A percentile compares a stretch with the other conserved stretches of the same genome.
Conservation (phyloP, 2,329 filamentous ascomycete species). For the Aspergillus viridinutans region DNA sequence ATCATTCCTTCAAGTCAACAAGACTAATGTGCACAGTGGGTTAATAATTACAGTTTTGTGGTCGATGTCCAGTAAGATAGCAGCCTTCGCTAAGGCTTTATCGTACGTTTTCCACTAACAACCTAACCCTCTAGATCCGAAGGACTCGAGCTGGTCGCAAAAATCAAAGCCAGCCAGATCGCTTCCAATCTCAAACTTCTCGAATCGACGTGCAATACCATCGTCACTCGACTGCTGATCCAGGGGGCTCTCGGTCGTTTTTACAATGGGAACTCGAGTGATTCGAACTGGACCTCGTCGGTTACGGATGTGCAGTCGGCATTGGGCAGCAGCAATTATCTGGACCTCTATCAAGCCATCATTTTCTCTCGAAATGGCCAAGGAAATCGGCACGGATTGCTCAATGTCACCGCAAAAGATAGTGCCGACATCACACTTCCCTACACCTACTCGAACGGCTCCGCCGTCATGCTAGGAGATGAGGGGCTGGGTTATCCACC, state of each 20-base stretch:
- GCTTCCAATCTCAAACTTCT: conserved; percentile 74
- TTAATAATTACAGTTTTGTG: conserved; percentile 60
- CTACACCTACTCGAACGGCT: conserved; percentile 55
- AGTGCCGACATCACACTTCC: conserved; percentile 53
- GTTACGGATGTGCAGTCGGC: conserved; percentile 66
- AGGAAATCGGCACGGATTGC: conserved; percentile 52
- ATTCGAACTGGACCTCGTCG: conserved; percentile 59
- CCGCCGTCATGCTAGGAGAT: conserved; percentile 58
- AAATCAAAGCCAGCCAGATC: conserved; percentile 79
- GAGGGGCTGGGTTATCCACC: conserved; percentile 64
- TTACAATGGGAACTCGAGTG: conserved; percentile 49
- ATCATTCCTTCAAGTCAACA: neutral
- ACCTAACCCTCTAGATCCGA: conserved; percentile 40
- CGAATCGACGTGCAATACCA: conserved; percentile 67
- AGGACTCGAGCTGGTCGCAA: conserved; percentile 72
- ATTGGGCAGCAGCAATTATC: conserved; percentile 55
- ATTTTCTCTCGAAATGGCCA: conserved; percentile 67
- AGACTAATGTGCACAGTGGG: conserved; percentile 40
- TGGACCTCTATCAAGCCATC: conserved; percentile 61
- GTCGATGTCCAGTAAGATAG: conserved; percentile 46
- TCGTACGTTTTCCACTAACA: neutral
- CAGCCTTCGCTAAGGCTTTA: neutral
- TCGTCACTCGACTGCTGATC: conserved; percentile 60
- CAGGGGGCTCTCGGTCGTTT: conserved; percentile 51
- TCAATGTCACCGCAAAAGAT: conserved; percentile 58